Base-by-base conservation (phyloP, 306 rosid species). In the Fragaria nilgerrensis region DNA sequence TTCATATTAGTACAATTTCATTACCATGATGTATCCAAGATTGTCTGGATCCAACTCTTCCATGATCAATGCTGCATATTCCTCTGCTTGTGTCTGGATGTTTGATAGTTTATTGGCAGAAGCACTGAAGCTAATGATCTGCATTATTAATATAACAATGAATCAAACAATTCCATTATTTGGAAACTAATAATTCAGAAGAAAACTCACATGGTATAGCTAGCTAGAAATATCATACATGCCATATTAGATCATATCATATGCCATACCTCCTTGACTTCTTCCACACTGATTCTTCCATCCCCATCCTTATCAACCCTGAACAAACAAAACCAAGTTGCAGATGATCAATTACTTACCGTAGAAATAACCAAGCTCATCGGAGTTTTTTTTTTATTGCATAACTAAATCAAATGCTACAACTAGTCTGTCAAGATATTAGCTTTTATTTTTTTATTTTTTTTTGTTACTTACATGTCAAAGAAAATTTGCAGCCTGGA, bases 251-350 rank as follows among this genome's bases (percentile, higher is more conserved):
- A 61, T 23, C 64, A 22, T 67, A 32, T 10, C 5, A 27, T 55
- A 43, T 10, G 3, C 15, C 32, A 25, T 86, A 86, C 95, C 92
- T 90, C 85, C 81, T 73, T 90, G 69, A 90, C 80, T 77, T 90
- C 95, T 37, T 79, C 86, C 77, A 80, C 88, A 0, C 87, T 85
- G 86, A 90, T 90, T 88, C 92, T 85, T 0, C 95, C 92, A 83
- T 88, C 92, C 5, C 90, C 92, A 82, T 88, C 87, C 79, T 86
- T 90, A 75, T 90, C 95, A 49, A 90, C 90, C 92, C 95, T 90
- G 84, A 78, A 20, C 7, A 15, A 71, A 15, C 25, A 63, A 71
- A 9, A 32, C 8, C n/a, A 10, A 25, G 20, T 49, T 9, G 1
- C 36, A 11, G 2, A 61, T 5, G 59, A 61, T 27, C 36, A 63